Evolutionary conservation across 1,284 basidiomycete species (phyloP).

Genomic region (Pholiota adiposa): DNA sequence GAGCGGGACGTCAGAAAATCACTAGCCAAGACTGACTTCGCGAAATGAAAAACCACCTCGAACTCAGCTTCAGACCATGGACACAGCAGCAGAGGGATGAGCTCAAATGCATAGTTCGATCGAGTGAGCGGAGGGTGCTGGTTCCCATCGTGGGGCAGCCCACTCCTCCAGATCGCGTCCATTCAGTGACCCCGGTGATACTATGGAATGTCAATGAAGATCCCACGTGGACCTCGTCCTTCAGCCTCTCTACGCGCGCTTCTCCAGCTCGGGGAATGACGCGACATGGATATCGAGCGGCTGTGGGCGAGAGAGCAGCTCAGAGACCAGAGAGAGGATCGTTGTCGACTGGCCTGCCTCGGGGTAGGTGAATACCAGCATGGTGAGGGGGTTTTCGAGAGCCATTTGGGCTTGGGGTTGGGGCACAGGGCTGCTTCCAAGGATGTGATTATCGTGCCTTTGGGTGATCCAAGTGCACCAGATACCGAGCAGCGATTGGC

Average conservation of each 20-base stretch:
- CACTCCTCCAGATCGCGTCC: conserved; percentile 2
- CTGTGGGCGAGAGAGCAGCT: not conserved
- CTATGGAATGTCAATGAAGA: not conserved
- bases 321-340: not conserved
- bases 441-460: not conserved
- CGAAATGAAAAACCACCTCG: not conserved
- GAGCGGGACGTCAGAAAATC: too few relatives aligned
- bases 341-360: conserved; percentile 2
- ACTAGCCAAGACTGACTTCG: too few relatives aligned
- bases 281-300: not conserved
- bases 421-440: too few relatives aligned
- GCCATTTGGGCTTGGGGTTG: not conserved
- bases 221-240: not conserved
- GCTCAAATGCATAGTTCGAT: not conserved
- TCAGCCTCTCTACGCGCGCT: conserved; percentile 2
- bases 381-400: not conserved
- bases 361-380: not conserved
- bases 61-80: conserved; percentile 1
- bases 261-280: conserved; percentile 1
- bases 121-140: conserved; percentile 2
- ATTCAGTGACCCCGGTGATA: conserved; percentile 1
- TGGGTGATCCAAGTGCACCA: not conserved
- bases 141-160: conserved; percentile 1
- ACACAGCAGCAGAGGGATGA: not conserved
- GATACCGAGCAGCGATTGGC: not conserved